phyloP scores from a whole-genome alignment of 257 asterid genomes.

The Primulina huaijiensis region DNA sequence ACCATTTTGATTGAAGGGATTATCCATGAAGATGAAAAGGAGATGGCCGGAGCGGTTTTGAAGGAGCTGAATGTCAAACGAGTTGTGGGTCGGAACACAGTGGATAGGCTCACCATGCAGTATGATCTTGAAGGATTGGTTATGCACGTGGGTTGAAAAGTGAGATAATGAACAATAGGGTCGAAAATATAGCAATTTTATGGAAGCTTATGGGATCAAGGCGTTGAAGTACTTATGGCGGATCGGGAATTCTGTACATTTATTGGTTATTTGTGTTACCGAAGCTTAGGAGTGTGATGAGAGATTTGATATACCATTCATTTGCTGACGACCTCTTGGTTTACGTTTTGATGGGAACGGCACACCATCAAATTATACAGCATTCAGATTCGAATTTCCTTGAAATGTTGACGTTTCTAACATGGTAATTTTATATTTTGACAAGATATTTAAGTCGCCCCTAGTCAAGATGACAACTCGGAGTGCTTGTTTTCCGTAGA shows the following conservation, averaged over 20 bases:
- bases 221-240: not conserved
- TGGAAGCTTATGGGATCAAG: not conserved
- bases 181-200: too few species aligned
- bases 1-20: conserved; percentile 75
- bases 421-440: not conserved
- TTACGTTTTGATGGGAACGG: not conserved
- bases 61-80: conserved; percentile 56
- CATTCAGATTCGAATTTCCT: not conserved
- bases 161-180: not conserved
- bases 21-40: conserved; percentile 60
- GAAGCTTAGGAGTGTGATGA: not conserved
- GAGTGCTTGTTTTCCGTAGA: not conserved
- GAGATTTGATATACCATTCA: not conserved
- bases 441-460: too few species aligned
- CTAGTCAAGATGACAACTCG: not conserved
- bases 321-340: too few species aligned
- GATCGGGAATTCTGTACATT: not conserved
- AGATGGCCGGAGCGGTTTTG: conserved; percentile 50
- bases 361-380: not conserved
- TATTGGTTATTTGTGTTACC: not conserved
- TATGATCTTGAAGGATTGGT: conserved; percentile 52
- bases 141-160: not conserved
- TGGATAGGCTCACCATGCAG: conserved; percentile 69
- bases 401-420: too few species aligned
- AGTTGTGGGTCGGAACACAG: conserved; percentile 49